Base-by-base conservation (phyloP, 1,284 basidiomycete genomes). In the Pholiota adiposa region DNA sequence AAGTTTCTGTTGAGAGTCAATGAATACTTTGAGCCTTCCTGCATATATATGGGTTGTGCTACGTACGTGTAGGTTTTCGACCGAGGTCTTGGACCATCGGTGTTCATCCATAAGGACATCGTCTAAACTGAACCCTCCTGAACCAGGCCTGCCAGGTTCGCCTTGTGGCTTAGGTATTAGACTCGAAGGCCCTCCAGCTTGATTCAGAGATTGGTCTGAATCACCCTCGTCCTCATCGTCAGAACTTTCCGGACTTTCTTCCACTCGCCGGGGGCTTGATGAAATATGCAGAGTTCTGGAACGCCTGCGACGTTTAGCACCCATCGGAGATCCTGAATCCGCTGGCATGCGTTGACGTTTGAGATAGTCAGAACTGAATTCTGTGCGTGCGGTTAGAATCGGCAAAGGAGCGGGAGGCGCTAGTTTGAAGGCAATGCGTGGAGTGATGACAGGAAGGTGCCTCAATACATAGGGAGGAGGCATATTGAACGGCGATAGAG, bases 1-100 rank as follows among this genome's bases (percentile, higher is more conserved):
- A 33, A 51, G 14, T 27, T 51, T 51, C 49, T 51, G 49, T 19
- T n/a, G n/a, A n/a, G n/a, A n/a, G n/a, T n/a, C n/a, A n/a, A n/a
- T n/a, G n/a, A n/a, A 18, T 11, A 18, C 8, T 14, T 16, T 19
- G 34, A n/a, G n/a, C n/a, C 25, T 34, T 34, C 4, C 31, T 11
- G 11, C 5, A 4, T 31, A 31, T n/a, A 8, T 3, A 29, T 29
- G 18, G 11, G 29, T 11, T 11, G 14, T 16, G 3, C 4, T 14
- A 51, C 49, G 14, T 9, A 51, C 49, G 3, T 51, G 14, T 11
- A 51, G 31, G 27, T 51, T 12, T 12, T 34, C 31, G 29, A 51
- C 18, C 5, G 27, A 14, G 7, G 27, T 18, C 49, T 51, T 33
- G 25, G 49, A 31, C 49, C 49, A 51, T 16, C 19, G 12, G 29